Evolutionary conservation across 2,329 filamentous ascomycete species (phyloP).

Genomic region (Fusarium praegraminearum): DNA sequence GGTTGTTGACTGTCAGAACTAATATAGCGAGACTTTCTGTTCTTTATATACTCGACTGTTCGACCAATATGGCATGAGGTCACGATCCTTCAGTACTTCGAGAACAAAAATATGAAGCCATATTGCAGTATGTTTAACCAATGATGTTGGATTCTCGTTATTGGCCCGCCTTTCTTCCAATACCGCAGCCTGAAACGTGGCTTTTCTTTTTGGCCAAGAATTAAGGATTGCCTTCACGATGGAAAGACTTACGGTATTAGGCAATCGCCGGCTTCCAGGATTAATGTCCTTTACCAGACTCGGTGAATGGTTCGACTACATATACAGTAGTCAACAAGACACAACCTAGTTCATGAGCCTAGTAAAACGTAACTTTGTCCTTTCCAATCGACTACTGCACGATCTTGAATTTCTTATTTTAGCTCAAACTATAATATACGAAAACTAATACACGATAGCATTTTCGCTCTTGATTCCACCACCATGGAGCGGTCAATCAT

Average conservation of each 20-base stretch:
- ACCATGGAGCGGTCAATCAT: no score
- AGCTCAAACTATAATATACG: not conserved
- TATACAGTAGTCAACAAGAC: not conserved
- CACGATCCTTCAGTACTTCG: not conserved
- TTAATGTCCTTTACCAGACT: accelerated
- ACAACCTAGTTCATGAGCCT: accelerated
- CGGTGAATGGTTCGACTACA: not conserved
- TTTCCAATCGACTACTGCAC: not conserved
- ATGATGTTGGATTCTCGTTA: not conserved
- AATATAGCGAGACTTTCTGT: not conserved
- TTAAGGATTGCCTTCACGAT: not conserved
- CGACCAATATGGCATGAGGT: not conserved
- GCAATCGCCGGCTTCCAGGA: not conserved
- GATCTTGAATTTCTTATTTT: accelerated
- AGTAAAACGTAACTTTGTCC: not conserved
- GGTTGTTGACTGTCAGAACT: not conserved
- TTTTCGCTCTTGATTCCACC: accelerated
- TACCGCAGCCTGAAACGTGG: no score
- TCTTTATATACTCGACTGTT: not conserved
- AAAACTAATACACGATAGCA: no score
- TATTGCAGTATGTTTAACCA: not conserved
- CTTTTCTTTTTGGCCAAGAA: not conserved
- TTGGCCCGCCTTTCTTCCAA: not conserved
- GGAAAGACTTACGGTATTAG: not conserved
- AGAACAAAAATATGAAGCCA: not conserved